These are phyloP conservation scores for Lactarius tabidus DNA, from an alignment of 768 basidiomycete genomes.

Conservation along the genomic window DNA sequence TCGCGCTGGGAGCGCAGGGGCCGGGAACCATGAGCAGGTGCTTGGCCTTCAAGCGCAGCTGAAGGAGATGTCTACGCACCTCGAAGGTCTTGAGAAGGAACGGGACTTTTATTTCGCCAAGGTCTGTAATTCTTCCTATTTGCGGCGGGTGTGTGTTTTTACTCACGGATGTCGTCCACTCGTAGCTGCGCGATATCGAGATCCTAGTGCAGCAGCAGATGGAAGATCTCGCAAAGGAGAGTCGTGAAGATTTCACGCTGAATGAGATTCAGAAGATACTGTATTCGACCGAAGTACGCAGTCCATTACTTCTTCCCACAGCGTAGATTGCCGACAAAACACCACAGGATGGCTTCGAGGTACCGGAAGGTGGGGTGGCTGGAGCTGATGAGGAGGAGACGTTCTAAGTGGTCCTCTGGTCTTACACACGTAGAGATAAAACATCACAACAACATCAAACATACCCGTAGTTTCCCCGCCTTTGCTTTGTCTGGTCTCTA, in stretches of 20 bases:
- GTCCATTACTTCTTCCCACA: not conserved
- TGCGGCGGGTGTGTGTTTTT: not conserved
- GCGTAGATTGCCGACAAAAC: slow-evolving; percentile 16
- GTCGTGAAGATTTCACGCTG: slow-evolving; percentile 57
- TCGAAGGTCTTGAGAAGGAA: slow-evolving; percentile 95
- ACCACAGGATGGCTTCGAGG: slow-evolving; percentile 85
- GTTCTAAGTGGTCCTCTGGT: slow-evolving; percentile 39
- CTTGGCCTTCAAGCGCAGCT: slow-evolving; percentile 71
- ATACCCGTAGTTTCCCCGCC: slow-evolving; percentile 20
- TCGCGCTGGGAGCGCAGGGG: slow-evolving; percentile 50
- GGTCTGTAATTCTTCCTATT: slow-evolving; percentile 42
- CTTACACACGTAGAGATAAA: slow-evolving; percentile 15
- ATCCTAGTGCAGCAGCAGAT: slow-evolving; percentile 82
- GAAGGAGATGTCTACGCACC: slow-evolving; percentile 71
- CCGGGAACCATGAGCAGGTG: slow-evolving; percentile 64
- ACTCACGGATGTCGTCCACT: not conserved
- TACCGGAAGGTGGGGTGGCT: slow-evolving; percentile 57
- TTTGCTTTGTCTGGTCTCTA: slow-evolving; percentile 18
- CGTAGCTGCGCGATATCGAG: slow-evolving; percentile 93
- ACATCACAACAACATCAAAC: slow-evolving; percentile 12
- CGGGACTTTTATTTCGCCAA: slow-evolving; percentile 98
- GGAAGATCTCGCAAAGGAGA: slow-evolving; percentile 55
- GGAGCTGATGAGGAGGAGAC: slow-evolving; percentile 77
- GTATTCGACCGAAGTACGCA: slow-evolving; percentile 87
- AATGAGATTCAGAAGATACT: slow-evolving; percentile 86